phyloP scores from a whole-genome alignment of 108 stramenopile species.

The Fragilaria radians region DNA sequence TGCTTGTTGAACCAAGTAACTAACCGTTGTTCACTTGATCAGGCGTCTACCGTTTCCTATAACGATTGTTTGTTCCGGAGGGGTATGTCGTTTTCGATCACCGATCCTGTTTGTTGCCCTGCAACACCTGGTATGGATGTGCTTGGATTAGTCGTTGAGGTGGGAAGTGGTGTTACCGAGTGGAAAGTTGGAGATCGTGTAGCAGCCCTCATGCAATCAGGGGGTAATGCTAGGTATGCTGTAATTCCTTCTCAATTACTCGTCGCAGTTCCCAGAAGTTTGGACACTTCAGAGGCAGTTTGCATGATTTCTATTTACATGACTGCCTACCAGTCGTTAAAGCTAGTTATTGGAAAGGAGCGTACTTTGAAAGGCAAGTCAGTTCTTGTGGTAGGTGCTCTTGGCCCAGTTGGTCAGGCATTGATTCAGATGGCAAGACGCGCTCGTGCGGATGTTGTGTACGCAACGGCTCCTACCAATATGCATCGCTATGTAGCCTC shows the following conservation, averaged over 20 bases:
- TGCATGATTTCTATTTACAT: constrained; percentile 66
- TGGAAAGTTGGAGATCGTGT: constrained; percentile 52
- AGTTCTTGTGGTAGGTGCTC: constrained; percentile 53
- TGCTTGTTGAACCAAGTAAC: not conserved
- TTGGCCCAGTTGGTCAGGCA: constrained; percentile 59
- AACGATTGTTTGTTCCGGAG: constrained; percentile 46
- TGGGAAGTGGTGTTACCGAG: constrained; percentile 24
- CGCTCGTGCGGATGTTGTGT: constrained; percentile 47
- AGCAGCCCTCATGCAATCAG: constrained; percentile 36
- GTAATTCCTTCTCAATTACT: constrained; percentile 26
- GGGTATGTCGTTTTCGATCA: constrained; percentile 34
- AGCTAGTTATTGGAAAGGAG: constrained; percentile 14
- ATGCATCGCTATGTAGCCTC: constrained; percentile 34
- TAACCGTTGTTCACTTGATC: not conserved
- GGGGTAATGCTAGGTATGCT: constrained; percentile 63
- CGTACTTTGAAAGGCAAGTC: constrained; percentile 41
- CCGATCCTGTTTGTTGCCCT: constrained; percentile 28
- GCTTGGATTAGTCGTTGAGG: constrained; percentile 39
- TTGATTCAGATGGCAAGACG: constrained; percentile 41
- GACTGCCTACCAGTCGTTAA: constrained; percentile 49
- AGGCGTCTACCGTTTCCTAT: constrained; percentile 63
- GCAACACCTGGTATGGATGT: constrained; percentile 56
- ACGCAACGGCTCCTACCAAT: constrained; percentile 43
- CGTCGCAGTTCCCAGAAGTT: constrained; percentile 32
- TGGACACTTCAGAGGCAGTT: constrained; percentile 44